Evolutionary conservation across 345 rosid species (phyloP).

Genomic region (Geranium brycei): DNA sequence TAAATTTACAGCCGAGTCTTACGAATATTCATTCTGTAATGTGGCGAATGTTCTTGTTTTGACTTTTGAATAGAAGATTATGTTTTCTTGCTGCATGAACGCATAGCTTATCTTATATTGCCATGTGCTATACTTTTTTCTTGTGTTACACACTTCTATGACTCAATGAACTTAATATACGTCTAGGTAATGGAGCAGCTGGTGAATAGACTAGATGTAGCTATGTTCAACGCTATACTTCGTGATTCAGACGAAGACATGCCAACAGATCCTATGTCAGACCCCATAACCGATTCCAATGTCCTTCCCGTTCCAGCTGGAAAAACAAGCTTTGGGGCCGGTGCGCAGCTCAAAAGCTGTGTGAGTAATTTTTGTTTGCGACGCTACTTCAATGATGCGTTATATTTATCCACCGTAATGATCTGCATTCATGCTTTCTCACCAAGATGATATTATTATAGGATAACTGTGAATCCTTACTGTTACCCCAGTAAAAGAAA

Average conservation of each 20-base stretch:
- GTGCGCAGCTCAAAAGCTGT: constrained; percentile 78
- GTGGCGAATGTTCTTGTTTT: no score
- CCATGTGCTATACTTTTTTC: no score
- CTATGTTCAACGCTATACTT: constrained; percentile 95
- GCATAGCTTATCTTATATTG: no score
- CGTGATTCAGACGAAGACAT: constrained; percentile 88
- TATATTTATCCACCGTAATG: no score
- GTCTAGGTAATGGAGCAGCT: constrained; percentile 81
- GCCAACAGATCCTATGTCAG: constrained; percentile 96
- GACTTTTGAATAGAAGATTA: no score
- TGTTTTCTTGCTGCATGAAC: no score
- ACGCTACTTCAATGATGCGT: no score
- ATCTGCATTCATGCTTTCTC: no score
- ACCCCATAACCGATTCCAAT: constrained; percentile 71
- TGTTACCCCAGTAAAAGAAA: background rate
- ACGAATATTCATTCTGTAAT: no score
- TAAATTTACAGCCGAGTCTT: no score
- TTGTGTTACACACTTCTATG: background rate
- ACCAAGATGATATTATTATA: no score
- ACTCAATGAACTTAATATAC: constrained; percentile 7
- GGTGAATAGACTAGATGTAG: constrained; percentile 76
- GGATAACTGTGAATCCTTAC: background rate
- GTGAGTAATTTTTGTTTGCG: constrained; percentile 28
- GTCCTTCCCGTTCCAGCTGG: constrained; percentile 92
- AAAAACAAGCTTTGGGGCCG: constrained; percentile 80